Conservation (phyloP, 306 rosid genomes). For the Rubus parviflorus region DNA sequence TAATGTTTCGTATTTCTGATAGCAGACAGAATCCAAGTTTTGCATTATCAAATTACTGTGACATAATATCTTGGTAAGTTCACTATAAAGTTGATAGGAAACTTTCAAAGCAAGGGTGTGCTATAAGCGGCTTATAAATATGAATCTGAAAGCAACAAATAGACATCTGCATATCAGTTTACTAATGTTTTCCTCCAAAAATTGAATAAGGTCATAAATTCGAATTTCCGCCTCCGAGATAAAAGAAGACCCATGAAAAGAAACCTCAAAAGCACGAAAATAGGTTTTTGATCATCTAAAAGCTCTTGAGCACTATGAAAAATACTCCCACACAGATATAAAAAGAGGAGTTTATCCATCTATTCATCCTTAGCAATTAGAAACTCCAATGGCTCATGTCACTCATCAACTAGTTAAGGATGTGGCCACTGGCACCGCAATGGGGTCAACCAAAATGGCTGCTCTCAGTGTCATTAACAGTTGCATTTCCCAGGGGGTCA, state of each 20-base stretch:
- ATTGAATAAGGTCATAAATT: neutral
- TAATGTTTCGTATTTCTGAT: neutral
- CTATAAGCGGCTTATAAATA: neutral
- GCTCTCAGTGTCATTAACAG: constrained; percentile 19
- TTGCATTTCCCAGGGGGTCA: constrained; percentile 21
- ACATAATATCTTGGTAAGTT: neutral
- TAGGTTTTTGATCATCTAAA: neutral
- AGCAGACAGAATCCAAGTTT: too few species aligned
- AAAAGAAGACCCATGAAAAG: neutral
- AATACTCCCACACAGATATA: neutral
- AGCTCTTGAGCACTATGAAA: neutral
- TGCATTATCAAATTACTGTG: neutral
- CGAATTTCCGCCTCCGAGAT: neutral
- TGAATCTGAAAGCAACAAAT: neutral
- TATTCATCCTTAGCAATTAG: constrained; percentile 2
- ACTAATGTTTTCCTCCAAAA: neutral
- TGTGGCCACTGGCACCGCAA: constrained; percentile 29
- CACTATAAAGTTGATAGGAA: neutral
- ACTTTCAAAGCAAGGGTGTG: neutral
- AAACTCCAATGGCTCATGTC: constrained; percentile 18
- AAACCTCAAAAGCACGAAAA: neutral
- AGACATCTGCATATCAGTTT: neutral
- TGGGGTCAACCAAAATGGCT: constrained; percentile 41
- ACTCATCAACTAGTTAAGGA: constrained; percentile 23
- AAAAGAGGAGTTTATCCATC: neutral